Evolutionary conservation across 495 filamentous ascomycete species (phyloP), one percentile per base, ranked within the genome.

Genomic region (Halenospora varia): DNA sequence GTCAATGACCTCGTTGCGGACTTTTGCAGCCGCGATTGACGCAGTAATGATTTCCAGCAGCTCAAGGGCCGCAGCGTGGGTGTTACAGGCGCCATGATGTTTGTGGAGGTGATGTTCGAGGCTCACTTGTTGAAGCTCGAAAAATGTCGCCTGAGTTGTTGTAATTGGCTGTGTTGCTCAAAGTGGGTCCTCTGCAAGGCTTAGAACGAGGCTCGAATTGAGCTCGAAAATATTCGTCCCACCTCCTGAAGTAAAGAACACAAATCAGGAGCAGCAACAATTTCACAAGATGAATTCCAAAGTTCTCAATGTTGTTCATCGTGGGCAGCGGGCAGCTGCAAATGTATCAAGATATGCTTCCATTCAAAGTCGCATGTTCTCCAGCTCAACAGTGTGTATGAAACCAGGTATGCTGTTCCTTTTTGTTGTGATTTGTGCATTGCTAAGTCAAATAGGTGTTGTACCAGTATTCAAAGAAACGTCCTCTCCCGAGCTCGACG

Each of bases 51-150:
- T 72, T 84, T 84, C 71, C 85, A 82, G 74, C 82, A 83, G 80
- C 80, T 78, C 75, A 87, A 73, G 57, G 81, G 86, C 83, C 83
- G 83, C 70, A 83, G 68, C 54, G 79, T 71, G 59, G 75, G 75
- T 62, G 74, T 73, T 58, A 79, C 68, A 51, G 71, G 74, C 67
- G 86, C 84, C 87, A 89, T 89, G 51, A 64, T 73, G 66, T 41
- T 47, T 61, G 22, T 51, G 44, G 44, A 45, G 53, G 55, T 49
- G 26, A 24, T 52, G 13, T 59, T 59, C 52, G 56, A 56, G 50
- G 54, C 29, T 60, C 48, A 15, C 17, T 39, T 20, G 9, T 20
- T n/a, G 22, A 18, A 54, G 26, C 19, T 57, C 29, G 13, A 61
- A 61, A 67, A 63, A 56, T n/a, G 10, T 65, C 20, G 56, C 51